These are phyloP conservation scores for Pythium aristosporum DNA, from an alignment of 352 stramenopile genomes.

Conservation along the genomic window DNA sequence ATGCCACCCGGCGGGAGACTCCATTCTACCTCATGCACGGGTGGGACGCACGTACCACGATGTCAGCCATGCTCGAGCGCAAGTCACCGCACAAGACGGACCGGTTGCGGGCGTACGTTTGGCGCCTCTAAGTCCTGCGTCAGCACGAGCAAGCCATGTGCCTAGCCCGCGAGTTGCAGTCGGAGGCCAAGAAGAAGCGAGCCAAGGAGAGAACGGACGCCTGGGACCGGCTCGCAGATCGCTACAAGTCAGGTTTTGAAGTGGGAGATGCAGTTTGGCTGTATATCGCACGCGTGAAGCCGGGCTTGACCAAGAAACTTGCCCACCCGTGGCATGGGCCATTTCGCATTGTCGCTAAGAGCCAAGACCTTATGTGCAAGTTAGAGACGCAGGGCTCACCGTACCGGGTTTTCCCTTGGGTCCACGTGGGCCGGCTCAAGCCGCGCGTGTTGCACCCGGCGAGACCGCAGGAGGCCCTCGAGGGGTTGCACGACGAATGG, in stretches of 20 bases:
- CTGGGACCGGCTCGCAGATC: conserved; percentile 4
- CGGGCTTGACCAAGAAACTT: conserved; percentile 21
- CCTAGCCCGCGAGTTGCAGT: no score
- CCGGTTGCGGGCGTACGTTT: background rate
- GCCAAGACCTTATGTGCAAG: conserved; percentile 6
- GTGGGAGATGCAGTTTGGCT: conserved; percentile 22
- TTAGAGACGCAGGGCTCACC: background rate
- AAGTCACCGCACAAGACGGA: background rate
- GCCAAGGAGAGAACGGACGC: background rate
- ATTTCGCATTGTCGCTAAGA: conserved; percentile 15
- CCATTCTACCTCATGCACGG: no score
- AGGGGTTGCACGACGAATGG: conserved; percentile 5
- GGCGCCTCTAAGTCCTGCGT: background rate
- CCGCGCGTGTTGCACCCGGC: background rate
- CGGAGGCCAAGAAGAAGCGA: conserved; percentile 4
- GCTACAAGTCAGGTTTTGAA: conserved; percentile 13
- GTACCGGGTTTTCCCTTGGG: conserved; percentile 24
- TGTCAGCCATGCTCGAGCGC: no score
- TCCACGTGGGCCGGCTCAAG: conserved; percentile 33
- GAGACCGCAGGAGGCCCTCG: background rate
- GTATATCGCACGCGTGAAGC: conserved; percentile 9
- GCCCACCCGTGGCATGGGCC: conserved; percentile 32
- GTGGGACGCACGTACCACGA: no score
- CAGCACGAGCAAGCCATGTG: no score
- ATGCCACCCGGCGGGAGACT: no score